Evolutionary conservation across 192 early-diverging fungal species (phyloP).

Genomic region (Backusella sp.): DNA sequence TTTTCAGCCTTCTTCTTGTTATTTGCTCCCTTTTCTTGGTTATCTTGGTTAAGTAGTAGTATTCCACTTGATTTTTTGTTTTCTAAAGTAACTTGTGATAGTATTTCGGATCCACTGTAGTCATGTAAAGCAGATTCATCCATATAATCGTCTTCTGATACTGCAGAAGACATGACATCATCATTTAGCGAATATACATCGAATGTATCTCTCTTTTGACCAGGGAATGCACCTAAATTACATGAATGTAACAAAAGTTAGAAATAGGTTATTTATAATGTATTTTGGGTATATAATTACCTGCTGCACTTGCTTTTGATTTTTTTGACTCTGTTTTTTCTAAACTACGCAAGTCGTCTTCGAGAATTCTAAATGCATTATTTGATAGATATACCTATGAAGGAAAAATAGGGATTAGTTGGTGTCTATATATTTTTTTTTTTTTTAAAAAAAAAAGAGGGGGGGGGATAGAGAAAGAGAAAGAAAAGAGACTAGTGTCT

Average conservation of each 20-base stretch:
- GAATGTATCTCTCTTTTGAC: slow-evolving; percentile 12
- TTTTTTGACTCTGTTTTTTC: slow-evolving; percentile 56
- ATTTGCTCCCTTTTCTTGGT: background rate
- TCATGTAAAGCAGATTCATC: slow-evolving; percentile 19
- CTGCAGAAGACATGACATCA: slow-evolving; percentile 26
- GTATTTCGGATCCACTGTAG: slow-evolving; percentile 14
- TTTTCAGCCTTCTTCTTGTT: background rate
- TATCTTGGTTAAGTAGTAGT: background rate
- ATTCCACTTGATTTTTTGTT: background rate
- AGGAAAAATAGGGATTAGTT: background rate
- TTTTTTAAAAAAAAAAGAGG: background rate
- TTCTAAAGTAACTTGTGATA: slow-evolving; percentile 16
- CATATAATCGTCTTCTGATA: slow-evolving; percentile 26
- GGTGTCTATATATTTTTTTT: background rate
- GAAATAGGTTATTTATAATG: background rate
- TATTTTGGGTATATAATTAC: background rate
- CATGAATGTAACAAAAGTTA: background rate
- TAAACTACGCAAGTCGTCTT: slow-evolving; percentile 70
- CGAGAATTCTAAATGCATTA: slow-evolving; percentile 77
- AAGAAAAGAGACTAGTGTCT: background rate
- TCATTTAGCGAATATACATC: slow-evolving; percentile 27
- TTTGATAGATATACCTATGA: slow-evolving; percentile 71
- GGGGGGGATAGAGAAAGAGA: too few species aligned
- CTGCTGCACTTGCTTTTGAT: slow-evolving; percentile 1
- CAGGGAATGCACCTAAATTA: slow-evolving; percentile 1